Evolutionary conservation across 495 filamentous ascomycete species (phyloP), one percentile per base, ranked within the genome.

Genomic region (Hapsidospora chrysogenum): DNA sequence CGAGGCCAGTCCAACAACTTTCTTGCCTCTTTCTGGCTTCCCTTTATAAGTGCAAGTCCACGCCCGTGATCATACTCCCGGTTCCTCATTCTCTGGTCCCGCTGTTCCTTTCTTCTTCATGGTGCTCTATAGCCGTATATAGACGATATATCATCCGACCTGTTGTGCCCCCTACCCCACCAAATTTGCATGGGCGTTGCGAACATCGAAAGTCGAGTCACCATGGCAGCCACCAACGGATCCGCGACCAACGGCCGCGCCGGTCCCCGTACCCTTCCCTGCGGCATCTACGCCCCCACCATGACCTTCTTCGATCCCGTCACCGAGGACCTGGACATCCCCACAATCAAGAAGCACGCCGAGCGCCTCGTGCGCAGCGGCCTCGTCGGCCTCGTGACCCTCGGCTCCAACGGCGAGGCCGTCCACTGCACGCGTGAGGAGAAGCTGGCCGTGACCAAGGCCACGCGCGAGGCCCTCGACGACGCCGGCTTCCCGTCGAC

Each of bases 341-440:
- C 75, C 4, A 68, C 75, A 38, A 79, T 87, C 60, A 80, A 77
- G 50, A 73, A 67, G 33, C 83, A 89, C 47, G 79, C 79, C 20
- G 73, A 80, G 33, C 80, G 82, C 28, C 70, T 92, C n/a, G 84
- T 78, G 16, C 64, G 74, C 56, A 80, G 71, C 35, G 84, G 85
- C 14, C 74, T 93, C 9, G 23, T 75, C 27, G 81, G 85, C 9
- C 66, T 93, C 9, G 80, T 92, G 8, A 79, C 79, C 42, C 85
- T 87, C 78, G 85, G 84, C 31, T 87, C 80, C 38, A 92, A 92
- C 51, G 84, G 84, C 15, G 84, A 92, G 58, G 83, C 83, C 13
- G 78, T 84, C 36, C 83, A 92, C 52, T 72, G 85, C 38, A 78
- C 74, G 35, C 71, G 71, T 22, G 63, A 72, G 21, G 84, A 92